Conservation (phyloP, 768 basidiomycete genomes). For the Chalciporus chontae region DNA sequence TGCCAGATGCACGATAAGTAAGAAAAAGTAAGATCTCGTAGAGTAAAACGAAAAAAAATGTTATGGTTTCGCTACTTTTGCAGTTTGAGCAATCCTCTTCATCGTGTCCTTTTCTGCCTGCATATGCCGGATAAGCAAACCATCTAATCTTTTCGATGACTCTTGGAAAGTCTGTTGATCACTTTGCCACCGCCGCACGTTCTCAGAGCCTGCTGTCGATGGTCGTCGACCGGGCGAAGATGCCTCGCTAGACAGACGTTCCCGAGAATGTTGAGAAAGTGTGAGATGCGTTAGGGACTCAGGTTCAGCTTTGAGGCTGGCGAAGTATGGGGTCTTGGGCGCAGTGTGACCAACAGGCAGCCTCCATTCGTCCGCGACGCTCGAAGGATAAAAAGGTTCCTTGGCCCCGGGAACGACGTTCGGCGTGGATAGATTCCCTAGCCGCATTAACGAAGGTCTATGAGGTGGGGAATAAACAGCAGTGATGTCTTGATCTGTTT, state of each 20-base stretch:
- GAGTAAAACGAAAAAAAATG: conserved; percentile 9
- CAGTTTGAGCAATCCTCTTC: conserved; percentile 63
- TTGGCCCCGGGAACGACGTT: conserved; percentile 46
- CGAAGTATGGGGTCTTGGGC: conserved; percentile 41
- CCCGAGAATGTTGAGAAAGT: conserved; percentile 40
- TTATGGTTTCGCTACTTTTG: conserved; percentile 33
- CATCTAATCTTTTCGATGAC: conserved; percentile 66
- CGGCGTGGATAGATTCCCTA: conserved; percentile 70
- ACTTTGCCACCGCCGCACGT: conserved; percentile 25
- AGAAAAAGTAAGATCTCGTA: conserved; percentile 9
- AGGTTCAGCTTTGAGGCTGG: conserved; percentile 37
- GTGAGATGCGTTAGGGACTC: conserved; percentile 31
- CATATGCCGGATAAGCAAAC: conserved; percentile 79
- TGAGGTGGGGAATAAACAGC: conserved; percentile 29
- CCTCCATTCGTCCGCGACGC: conserved; percentile 36
- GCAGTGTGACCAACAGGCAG: conserved; percentile 55
- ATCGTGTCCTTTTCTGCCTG: conserved; percentile 79
- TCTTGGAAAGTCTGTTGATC: conserved; percentile 44
- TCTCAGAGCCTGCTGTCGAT: conserved; percentile 19
- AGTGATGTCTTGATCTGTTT: conserved; percentile 36
- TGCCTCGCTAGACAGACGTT: conserved; percentile 30
- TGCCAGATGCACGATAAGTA: conserved; percentile 6
- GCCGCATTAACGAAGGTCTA: conserved; percentile 49
- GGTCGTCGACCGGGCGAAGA: conserved; percentile 13
- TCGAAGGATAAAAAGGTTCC: conserved; percentile 34